Evolutionary conservation across 139 green algal genomes (phyloP).

Genomic region (Cymbomonas tetramitiformis): DNA sequence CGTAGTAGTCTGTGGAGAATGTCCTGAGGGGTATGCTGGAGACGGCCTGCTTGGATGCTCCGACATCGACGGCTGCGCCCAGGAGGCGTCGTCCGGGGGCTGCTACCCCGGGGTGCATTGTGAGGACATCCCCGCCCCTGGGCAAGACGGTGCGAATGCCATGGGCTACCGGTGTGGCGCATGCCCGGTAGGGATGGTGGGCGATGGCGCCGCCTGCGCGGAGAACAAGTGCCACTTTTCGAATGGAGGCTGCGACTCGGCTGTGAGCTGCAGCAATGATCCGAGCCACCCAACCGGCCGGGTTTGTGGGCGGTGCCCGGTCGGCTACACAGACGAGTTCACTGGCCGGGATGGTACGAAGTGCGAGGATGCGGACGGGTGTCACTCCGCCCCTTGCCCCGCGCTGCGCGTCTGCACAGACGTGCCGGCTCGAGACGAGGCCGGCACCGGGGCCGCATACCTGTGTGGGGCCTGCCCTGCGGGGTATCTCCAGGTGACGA

Average conservation of each 20-base stretch:
- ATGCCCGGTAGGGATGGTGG: background rate
- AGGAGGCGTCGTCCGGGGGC: too few species aligned
- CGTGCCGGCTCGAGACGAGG: too few species aligned
- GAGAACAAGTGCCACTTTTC: background rate
- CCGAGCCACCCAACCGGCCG: background rate
- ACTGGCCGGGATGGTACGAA: too few species aligned
- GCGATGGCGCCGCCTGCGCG: background rate
- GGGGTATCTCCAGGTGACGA: too few species aligned
- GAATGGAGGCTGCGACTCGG: background rate
- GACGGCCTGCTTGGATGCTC: background rate
- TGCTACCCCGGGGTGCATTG: constrained; percentile 4
- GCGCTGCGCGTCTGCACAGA: too few species aligned
- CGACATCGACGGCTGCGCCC: constrained; percentile 1
- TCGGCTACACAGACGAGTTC: too few species aligned
- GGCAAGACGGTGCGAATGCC: too few species aligned
- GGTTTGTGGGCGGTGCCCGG: background rate
- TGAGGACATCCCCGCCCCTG: constrained; percentile 1
- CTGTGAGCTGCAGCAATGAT: background rate
- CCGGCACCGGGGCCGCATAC: too few species aligned
- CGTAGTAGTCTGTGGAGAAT: background rate
- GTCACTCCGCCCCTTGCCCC: too few species aligned
- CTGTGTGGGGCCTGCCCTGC: too few species aligned
- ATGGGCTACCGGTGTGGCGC: background rate
- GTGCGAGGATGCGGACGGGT: too few species aligned
- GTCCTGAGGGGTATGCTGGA: background rate